phyloP scores from a whole-genome alignment of 129 eudicot species.

The Helianthus tuberosus region DNA sequence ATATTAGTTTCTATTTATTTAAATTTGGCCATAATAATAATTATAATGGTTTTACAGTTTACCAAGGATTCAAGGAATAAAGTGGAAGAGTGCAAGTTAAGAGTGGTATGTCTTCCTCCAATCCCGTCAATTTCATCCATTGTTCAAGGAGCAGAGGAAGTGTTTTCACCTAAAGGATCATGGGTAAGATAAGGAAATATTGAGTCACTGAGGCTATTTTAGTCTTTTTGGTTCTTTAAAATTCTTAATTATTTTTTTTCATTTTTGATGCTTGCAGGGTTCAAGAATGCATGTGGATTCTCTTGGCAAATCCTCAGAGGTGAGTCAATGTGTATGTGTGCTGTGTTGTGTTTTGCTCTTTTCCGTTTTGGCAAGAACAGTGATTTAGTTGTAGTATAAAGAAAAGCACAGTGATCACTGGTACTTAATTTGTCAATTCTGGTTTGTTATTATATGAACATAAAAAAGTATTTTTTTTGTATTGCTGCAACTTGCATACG shows the following conservation, averaged over 20 bases:
- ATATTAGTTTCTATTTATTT: not conserved
- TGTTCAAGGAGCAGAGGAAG: conserved; percentile 74
- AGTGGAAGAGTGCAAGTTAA: conserved; percentile 87
- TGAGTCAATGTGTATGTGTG: conserved; percentile 17
- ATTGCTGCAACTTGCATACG: too few species aligned
- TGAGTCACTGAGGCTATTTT: conserved; percentile 43
- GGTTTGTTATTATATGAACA: too few species aligned
- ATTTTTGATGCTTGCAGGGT: conserved; percentile 35
- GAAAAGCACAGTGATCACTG: not conserved
- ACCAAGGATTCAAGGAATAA: conserved; percentile 64
- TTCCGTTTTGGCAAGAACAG: not conserved
- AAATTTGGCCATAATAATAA: not conserved
- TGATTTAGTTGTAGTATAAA: not conserved
- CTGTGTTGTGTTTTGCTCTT: not conserved
- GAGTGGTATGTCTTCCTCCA: conserved; percentile 69
- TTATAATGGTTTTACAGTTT: conserved; percentile 46
- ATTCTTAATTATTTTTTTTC: conserved; percentile 7
- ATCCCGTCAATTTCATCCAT: conserved; percentile 66
- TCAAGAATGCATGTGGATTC: conserved; percentile 46
- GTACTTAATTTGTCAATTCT: too few species aligned
- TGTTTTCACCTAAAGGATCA: conserved; percentile 45
- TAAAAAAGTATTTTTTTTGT: too few species aligned
- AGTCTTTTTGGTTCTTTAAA: not conserved
- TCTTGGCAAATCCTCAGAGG: conserved; percentile 65
- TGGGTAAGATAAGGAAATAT: conserved; percentile 41